Evolutionary conservation across 345 rosid species (phyloP), one percentile per base, ranked within the genome.

Genomic region (Cochlearia excelsa): DNA sequence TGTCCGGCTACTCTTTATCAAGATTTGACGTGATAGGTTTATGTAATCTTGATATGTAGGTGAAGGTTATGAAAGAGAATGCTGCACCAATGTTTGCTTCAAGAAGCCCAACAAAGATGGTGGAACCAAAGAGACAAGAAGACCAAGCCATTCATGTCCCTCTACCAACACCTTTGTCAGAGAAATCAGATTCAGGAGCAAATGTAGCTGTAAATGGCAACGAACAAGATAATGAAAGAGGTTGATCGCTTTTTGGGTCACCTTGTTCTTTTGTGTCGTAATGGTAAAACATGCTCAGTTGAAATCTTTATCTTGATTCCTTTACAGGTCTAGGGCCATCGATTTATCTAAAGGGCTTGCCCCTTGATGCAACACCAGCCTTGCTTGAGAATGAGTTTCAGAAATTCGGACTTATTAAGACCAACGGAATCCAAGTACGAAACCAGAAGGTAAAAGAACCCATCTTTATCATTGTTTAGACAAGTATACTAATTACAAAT

Each of bases 401-500:
- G 73, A 89, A 74, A 76, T 93, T 93, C 80, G 97, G 99, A 69
- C 61, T 76, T 46, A 93, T 93, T 35, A 87, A 78, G 79, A 46
- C 67, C 74, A 81, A 77, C 37, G 97, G 97, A 50, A 77, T 93
- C 72, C 97, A 93, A 87, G 83, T 93, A 53, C 80, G 82, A 76
- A 61, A 67, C 61, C 95, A 87, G 58, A 84, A 80, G 91, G 99
- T 93, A 71, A 54, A 51, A 28, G 31, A 28, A 3, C 30, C 6
- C 51, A 54, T 54, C 26, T 42, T 65, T 11, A 26, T 9, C 26
- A 52, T 26, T 64, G 26, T 39, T 10, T 1, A 63, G 23, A 3
- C 46, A 10, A 3, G 26, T 39, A 26, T 26, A 41, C 11, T 11
- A 35, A 35, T 10, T 29, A 39, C 6, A n/a, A 34, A 28, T 67